These are phyloP conservation scores for Pelargonium fulgidum DNA, from an alignment of 441 rosid species.

Conservation along the genomic window DNA sequence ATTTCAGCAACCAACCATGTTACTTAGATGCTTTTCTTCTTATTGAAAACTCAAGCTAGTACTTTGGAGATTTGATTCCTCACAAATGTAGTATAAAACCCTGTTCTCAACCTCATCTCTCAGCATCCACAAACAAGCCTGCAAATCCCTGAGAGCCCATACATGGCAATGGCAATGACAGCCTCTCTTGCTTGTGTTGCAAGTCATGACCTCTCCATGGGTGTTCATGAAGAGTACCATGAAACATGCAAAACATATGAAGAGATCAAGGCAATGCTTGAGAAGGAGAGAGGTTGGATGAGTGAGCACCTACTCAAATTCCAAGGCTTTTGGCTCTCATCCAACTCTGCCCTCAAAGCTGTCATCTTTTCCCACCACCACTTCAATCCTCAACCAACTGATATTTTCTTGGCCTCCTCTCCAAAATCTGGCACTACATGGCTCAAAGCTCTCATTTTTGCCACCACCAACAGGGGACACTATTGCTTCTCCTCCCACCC, in stretches of 20 bases:
- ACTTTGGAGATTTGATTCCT: too few relatives aligned
- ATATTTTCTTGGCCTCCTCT: constrained; percentile 24
- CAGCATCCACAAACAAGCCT: too few relatives aligned
- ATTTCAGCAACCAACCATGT: too few relatives aligned
- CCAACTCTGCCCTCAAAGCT: not conserved
- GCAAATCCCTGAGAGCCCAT: not conserved
- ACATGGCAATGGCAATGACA: not conserved
- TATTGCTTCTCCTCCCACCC: constrained; percentile 17
- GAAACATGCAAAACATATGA: constrained; percentile 1
- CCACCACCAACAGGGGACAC: constrained; percentile 20
- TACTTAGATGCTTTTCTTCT: too few relatives aligned
- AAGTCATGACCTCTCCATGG: not conserved
- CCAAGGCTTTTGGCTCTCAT: not conserved
- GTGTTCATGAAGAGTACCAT: not conserved
- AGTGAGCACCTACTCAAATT: not conserved
- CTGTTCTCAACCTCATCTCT: too few relatives aligned
- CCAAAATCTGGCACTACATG: constrained; percentile 42
- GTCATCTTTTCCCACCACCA: not conserved
- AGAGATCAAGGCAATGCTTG: not conserved
- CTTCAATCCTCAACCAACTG: not conserved
- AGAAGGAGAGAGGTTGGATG: not conserved
- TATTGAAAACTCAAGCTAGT: too few relatives aligned
- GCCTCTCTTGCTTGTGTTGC: not conserved
- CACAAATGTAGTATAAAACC: too few relatives aligned
- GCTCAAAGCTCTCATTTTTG: constrained; percentile 36